Evolutionary conservation across 1,284 basidiomycete genomes (phyloP).

Genomic region (Polyporus tsugae): DNA sequence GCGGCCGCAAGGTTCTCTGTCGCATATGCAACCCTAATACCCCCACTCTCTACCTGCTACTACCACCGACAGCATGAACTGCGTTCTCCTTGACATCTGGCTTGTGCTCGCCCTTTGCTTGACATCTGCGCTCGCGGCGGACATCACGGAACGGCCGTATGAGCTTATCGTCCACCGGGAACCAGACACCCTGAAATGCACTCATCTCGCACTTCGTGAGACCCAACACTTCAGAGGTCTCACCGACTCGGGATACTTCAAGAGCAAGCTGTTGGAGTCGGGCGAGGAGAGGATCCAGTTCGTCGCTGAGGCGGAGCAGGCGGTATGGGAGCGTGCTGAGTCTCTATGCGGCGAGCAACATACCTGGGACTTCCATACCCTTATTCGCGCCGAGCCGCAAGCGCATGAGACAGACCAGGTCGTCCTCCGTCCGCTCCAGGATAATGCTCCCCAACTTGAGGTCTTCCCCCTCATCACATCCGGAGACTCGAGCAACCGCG

Average conservation of each 20-base stretch:
- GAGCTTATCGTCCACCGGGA: conserved; percentile 37
- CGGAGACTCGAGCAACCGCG: conserved; percentile 68
- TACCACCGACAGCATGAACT: conserved; percentile 4
- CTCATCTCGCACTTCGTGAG: conserved; percentile 28
- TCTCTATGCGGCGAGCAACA: conserved; percentile 29
- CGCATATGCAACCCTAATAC: neutral
- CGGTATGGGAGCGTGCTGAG: conserved; percentile 32
- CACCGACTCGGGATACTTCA: conserved; percentile 19
- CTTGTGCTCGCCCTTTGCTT: neutral
- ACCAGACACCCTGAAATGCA: conserved; percentile 26
- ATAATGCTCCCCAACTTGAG: conserved; percentile 54
- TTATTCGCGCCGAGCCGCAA: neutral
- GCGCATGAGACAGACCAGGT: conserved; percentile 6
- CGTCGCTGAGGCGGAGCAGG: conserved; percentile 27
- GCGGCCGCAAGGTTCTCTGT: neutral
- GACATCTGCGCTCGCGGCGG: neutral
- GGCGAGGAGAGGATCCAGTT: conserved; percentile 36
- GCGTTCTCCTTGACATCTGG: neutral
- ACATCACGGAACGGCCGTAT: conserved; percentile 22
- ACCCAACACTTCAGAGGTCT: conserved; percentile 34
- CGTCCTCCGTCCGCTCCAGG: conserved; percentile 2
- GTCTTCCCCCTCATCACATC: conserved; percentile 67
- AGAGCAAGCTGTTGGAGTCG: conserved; percentile 11
- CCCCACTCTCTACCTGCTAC: neutral
- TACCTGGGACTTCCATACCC: conserved; percentile 30